Evolutionary conservation across 2,329 filamentous ascomycete species (phyloP).

Genomic region (Onygenales sp.): DNA sequence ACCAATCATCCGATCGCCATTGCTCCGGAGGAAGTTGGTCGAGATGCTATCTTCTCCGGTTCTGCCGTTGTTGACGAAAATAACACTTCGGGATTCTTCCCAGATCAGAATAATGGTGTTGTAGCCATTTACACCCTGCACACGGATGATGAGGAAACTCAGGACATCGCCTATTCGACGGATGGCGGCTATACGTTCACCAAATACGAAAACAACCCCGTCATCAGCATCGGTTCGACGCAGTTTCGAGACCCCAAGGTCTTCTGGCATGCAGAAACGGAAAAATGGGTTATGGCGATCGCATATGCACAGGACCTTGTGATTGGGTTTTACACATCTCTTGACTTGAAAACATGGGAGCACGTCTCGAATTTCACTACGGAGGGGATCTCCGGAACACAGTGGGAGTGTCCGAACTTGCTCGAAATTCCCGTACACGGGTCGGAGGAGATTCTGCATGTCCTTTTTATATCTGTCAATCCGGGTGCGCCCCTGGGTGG

Average conservation of each 20-base stretch:
- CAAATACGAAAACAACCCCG: conserved; percentile 51
- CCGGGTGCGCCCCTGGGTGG: conserved; percentile 27
- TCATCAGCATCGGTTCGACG: conserved; percentile 44
- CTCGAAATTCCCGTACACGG: conserved; percentile 43
- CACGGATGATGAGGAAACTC: conserved; percentile 32
- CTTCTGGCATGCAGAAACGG: conserved; percentile 16
- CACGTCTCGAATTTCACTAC: conserved; percentile 18
- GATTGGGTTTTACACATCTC: conserved; percentile 17
- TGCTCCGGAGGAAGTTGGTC: conserved; percentile 33
- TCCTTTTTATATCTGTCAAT: conserved; percentile 23
- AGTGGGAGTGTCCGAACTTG: conserved; percentile 30
- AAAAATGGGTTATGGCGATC: conserved; percentile 16
- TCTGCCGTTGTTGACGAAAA: conserved; percentile 51
- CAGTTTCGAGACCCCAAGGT: conserved; percentile 59
- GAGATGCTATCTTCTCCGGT: conserved; percentile 42
- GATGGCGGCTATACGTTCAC: conserved; percentile 55
- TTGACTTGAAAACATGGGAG: conserved; percentile 20
- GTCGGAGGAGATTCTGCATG: conserved; percentile 12
- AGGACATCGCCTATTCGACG: conserved; percentile 52
- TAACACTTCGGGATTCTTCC: conserved; percentile 59
- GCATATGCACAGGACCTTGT: conserved; percentile 14
- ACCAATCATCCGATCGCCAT: conserved; percentile 55
- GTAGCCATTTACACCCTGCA: conserved; percentile 50
- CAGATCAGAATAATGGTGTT: conserved; percentile 51
- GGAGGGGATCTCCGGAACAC: conserved; percentile 17